Percentiles rank a stretch among this genome's conserved stretches.
phyloP scores from a whole-genome alignment of 1,139 yeast genomes.

The Pichiaceae sp. region DNA sequence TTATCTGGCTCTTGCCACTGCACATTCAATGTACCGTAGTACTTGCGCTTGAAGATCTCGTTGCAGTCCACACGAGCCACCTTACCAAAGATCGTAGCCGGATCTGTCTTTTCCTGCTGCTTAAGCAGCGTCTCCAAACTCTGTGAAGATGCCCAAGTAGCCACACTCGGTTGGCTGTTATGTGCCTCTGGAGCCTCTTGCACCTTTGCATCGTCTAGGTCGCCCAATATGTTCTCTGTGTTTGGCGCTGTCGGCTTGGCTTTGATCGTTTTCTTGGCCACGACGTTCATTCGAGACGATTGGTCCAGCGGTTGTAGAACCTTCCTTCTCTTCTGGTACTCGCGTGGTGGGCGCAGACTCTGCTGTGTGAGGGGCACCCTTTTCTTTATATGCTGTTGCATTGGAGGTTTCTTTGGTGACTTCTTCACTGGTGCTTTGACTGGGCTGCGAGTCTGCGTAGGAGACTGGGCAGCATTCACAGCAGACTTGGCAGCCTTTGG shows the following conservation, averaged over 20 bases:
- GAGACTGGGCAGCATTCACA: background rate
- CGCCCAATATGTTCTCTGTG: background rate
- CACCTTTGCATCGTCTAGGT: background rate
- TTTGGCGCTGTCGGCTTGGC: background rate
- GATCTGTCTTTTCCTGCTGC: conserved; percentile 57
- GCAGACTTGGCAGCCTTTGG: background rate
- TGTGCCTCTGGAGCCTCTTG: background rate
- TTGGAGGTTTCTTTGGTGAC: background rate
- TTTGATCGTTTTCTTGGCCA: background rate
- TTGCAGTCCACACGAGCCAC: conserved; percentile 62
- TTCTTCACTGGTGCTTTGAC: too few relatives aligned
- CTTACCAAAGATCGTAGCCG: conserved; percentile 69
- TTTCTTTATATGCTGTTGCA: background rate
- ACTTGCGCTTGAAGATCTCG: conserved; percentile 29
- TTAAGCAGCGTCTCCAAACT: conserved; percentile 44
- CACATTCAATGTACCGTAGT: conserved; percentile 21
- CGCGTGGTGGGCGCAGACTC: conserved; percentile 7
- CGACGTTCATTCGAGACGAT: background rate
- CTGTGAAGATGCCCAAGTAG: conserved; percentile 70
- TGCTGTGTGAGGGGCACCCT: conserved; percentile 9
- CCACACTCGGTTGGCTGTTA: conserved; percentile 24
- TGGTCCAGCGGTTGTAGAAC: background rate
- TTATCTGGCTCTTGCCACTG: conserved; percentile 40
- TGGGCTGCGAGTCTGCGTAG: too few relatives aligned
- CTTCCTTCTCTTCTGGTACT: conserved; percentile 8